Evolutionary conservation across 257 asterid species (phyloP).

Genomic region (Solanum corneliomulleri): DNA sequence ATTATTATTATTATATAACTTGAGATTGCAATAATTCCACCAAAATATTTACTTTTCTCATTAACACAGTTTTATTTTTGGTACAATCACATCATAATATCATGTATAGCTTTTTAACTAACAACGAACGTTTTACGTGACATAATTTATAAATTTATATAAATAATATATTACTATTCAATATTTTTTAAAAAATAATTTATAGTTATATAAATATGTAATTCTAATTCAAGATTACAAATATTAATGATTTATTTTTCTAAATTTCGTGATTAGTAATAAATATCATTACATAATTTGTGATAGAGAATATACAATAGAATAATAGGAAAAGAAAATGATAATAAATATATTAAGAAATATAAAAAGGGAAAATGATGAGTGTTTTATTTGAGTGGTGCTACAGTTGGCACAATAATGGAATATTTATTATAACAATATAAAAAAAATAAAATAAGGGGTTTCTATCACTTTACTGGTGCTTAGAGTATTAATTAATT

Average conservation of each 20-base stretch:
- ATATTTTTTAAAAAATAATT: too few species aligned
- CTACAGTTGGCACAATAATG: conserved; percentile 1
- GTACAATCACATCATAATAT: too few species aligned
- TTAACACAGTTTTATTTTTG: background rate
- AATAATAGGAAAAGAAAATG: background rate
- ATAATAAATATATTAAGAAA: background rate
- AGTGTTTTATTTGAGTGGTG: background rate
- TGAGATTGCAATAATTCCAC: too few species aligned
- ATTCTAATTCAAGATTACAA: background rate
- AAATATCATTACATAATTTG: background rate
- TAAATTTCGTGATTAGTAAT: background rate
- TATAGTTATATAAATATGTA: background rate
- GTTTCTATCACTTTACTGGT: background rate
- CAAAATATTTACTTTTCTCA: too few species aligned
- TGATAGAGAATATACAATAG: background rate
- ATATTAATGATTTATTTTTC: background rate
- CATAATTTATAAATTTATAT: too few species aligned
- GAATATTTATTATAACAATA: background rate
- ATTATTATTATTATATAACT: background rate
- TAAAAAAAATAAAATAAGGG: background rate
- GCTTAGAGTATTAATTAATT: background rate
- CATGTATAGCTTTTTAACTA: background rate
- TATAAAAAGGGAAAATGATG: background rate
- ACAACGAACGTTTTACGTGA: too few species aligned
- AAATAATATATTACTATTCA: too few species aligned